These are phyloP conservation scores for Blastomyces parvus DNA, from an alignment of 2,329 filamentous ascomycete species.

Conservation along the genomic window DNA sequence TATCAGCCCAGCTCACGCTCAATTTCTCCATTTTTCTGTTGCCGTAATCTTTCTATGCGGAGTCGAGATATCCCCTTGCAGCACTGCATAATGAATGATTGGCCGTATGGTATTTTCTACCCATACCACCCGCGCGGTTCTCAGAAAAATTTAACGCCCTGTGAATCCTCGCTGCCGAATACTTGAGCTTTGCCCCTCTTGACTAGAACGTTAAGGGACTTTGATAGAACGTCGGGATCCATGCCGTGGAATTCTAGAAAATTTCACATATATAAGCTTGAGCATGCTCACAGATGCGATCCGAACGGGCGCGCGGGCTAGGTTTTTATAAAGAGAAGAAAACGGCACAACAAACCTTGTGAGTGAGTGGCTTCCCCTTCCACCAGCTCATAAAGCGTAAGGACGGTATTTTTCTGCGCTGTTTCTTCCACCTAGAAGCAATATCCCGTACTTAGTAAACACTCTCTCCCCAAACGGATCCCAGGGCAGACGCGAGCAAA, in stretches of 20 bases:
- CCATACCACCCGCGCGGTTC: background rate
- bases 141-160: constrained; percentile 96
- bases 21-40: too few relatives aligned
- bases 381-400: constrained; percentile 85
- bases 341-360: constrained; percentile 45
- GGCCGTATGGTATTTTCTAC: constrained; percentile 9
- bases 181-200: constrained; percentile 89
- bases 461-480: background rate
- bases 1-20: background rate
- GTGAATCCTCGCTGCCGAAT: constrained; percentile 78
- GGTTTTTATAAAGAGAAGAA: background rate
- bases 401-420: constrained; percentile 75
- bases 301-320: background rate
- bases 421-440: constrained; percentile 58
- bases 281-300: background rate
- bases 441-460: background rate
- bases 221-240: constrained; percentile 70
- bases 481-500: background rate
- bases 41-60: background rate
- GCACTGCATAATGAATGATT: background rate
- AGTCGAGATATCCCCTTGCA: background rate
- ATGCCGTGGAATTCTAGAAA: constrained; percentile 72
- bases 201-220: constrained; percentile 68
- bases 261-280: constrained; percentile 13
- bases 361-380: constrained; percentile 72